These are phyloP conservation scores for Pyrenophora teres DNA, from an alignment of 2,329 filamentous ascomycete species.

Conservation along the genomic window DNA sequence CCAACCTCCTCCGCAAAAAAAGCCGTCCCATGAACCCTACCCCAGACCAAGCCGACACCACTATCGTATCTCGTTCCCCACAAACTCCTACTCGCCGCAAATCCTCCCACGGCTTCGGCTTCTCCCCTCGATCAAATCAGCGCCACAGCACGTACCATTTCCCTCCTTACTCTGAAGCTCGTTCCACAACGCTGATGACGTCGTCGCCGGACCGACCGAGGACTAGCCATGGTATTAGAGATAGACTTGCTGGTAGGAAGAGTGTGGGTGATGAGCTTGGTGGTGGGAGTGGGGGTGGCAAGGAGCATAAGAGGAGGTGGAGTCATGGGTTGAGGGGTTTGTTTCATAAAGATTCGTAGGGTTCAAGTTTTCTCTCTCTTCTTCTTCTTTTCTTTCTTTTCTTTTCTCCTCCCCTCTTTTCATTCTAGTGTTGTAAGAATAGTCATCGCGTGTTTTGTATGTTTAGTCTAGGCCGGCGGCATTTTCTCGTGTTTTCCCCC, in stretches of 20 bases:
- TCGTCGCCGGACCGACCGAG: conserved; percentile 20
- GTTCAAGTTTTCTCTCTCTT: too few relatives aligned
- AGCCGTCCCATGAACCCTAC: conserved; percentile 11
- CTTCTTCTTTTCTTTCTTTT: too few relatives aligned
- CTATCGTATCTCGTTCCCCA: conserved; percentile 1
- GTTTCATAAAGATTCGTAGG: conserved; percentile 14
- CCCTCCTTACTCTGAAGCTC: not conserved
- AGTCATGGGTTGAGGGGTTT: conserved; percentile 28
- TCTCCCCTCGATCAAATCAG: conserved; percentile 3
- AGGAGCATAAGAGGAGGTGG: conserved; percentile 26
- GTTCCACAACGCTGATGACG: conserved; percentile 5
- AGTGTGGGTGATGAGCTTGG: conserved; percentile 8
- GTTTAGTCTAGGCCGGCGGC: too few relatives aligned
- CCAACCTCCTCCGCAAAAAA: conserved; percentile 16
- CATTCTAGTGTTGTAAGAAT: too few relatives aligned
- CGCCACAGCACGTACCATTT: conserved; percentile 2
- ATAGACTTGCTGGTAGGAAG: conserved; percentile 8
- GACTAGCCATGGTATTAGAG: conserved; percentile 16
- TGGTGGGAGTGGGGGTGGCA: not conserved
- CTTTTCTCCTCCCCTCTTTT: too few relatives aligned
- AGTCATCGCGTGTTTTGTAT: too few relatives aligned
- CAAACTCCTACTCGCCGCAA: conserved; percentile 11
- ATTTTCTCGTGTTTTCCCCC: too few relatives aligned
- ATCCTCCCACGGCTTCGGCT: not conserved
- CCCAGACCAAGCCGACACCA: not conserved